Percentiles rank a stretch among this genome's conserved stretches.
These are phyloP conservation scores for Colletotrichum lindemuthianum DNA, from an alignment of 2,329 filamentous ascomycete species.

Conservation along the genomic window DNA sequence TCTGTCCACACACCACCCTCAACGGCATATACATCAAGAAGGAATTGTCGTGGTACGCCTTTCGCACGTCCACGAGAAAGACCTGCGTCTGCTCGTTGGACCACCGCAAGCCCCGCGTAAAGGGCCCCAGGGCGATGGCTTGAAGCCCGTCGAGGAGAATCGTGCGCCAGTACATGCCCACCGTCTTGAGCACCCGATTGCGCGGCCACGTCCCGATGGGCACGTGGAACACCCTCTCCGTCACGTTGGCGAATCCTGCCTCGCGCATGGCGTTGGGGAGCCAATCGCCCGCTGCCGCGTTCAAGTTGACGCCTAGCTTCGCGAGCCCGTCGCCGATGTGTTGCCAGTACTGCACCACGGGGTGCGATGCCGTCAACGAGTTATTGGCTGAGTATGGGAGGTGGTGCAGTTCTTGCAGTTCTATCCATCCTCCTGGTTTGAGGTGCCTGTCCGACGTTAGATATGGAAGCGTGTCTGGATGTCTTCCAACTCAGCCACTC, in stretches of 20 bases:
- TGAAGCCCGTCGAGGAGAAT: conserved; percentile 61
- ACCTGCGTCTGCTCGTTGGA: conserved; percentile 58
- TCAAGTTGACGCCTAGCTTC: conserved; percentile 58
- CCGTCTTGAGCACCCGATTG: conserved; percentile 60
- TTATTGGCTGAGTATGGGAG: conserved; percentile 55
- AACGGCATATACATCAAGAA: conserved; percentile 65
- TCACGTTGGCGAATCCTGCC: conserved; percentile 63
- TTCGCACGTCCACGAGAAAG: conserved; percentile 59
- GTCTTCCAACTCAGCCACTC: conserved; percentile 36
- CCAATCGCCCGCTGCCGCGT: conserved; percentile 52
- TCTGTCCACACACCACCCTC: conserved; percentile 65
- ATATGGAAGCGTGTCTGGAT: background rate
- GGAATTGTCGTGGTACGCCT: conserved; percentile 57
- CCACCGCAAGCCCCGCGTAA: conserved; percentile 61
- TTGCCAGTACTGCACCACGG: conserved; percentile 58
- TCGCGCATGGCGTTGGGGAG: conserved; percentile 58
- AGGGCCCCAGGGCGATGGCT: conserved; percentile 62
- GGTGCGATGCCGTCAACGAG: conserved; percentile 50
- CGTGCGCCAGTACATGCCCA: conserved; percentile 62
- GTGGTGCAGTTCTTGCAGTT: conserved; percentile 65
- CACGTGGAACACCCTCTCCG: conserved; percentile 59
- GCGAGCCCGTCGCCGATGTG: conserved; percentile 55
- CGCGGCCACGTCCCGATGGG: conserved; percentile 66
- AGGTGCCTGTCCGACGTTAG: conserved; percentile 51
- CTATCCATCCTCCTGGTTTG: conserved; percentile 65